Evolutionary conservation across 1,284 basidiomycete genomes (phyloP).

Genomic region (Leccinum pachyderme): DNA sequence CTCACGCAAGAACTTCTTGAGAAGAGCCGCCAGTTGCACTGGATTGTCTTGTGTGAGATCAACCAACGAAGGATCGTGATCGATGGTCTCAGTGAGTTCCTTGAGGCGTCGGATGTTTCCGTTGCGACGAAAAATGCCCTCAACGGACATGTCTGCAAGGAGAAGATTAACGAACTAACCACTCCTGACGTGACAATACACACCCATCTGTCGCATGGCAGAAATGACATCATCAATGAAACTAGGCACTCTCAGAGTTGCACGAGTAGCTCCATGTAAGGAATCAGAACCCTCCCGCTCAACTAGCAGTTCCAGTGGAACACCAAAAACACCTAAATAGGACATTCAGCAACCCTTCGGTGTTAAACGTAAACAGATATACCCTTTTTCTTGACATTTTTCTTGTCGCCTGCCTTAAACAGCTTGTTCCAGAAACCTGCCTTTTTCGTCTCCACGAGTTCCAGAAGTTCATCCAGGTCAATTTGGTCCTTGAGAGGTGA

Average conservation of each 20-base stretch:
- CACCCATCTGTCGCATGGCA: slow-evolving; percentile 99
- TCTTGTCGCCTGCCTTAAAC: slow-evolving; percentile 89
- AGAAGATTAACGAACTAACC: slow-evolving; percentile 3
- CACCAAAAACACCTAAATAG: slow-evolving; percentile 78
- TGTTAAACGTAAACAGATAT: slow-evolving; percentile 24
- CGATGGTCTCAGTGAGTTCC: slow-evolving; percentile 88
- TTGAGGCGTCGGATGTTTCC: slow-evolving; percentile 95
- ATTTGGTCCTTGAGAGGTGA: slow-evolving; percentile 80
- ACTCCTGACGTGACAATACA: slow-evolving; percentile 33
- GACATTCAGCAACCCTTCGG: neutral
- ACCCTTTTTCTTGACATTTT: slow-evolving; percentile 90
- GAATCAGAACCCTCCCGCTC: slow-evolving; percentile 96
- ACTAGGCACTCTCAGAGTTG: slow-evolving; percentile 86
- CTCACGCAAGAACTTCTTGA: slow-evolving; percentile 97
- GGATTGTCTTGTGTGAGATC: slow-evolving; percentile 95
- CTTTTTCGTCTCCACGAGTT: slow-evolving; percentile 92
- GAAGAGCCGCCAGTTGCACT: slow-evolving; percentile 92
- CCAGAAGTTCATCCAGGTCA: slow-evolving; percentile 90
- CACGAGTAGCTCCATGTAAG: slow-evolving; percentile 83
- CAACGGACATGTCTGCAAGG: slow-evolving; percentile 88
- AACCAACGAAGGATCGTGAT: slow-evolving; percentile 87
- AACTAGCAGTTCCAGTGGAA: slow-evolving; percentile 93
- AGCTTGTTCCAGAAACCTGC: slow-evolving; percentile 96
- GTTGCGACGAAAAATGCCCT: slow-evolving; percentile 98
- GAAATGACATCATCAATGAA: slow-evolving; percentile 98